These are phyloP conservation scores for Ceratocystis cacaofunesta DNA, from an alignment of 2,329 filamentous ascomycete genomes.

Conservation along the genomic window DNA sequence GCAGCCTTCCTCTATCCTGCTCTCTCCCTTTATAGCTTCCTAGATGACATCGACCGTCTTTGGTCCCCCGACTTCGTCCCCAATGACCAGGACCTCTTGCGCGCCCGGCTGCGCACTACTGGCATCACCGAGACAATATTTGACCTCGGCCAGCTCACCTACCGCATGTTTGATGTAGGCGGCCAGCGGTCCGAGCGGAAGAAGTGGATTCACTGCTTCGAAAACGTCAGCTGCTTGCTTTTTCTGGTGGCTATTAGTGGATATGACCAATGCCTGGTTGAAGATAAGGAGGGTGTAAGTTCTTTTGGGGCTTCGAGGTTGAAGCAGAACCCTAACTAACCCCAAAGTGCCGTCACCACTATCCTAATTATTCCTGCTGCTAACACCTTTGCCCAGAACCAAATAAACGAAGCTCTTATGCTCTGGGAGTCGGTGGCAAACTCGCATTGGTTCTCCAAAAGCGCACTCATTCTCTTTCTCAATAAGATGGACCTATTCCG, in stretches of 20 bases:
- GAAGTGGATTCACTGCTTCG: constrained; percentile 96
- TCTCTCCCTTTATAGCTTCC: constrained; percentile 47
- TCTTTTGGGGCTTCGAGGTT: not conserved
- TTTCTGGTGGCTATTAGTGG: constrained; percentile 93
- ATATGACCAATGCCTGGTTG: constrained; percentile 89
- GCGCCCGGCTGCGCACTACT: constrained; percentile 78
- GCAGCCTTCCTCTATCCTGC: not conserved
- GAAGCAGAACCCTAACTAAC: not conserved
- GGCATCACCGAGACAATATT: constrained; percentile 94
- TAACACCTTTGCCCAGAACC: constrained; percentile 42
- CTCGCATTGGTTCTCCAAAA: constrained; percentile 73
- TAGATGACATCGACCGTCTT: constrained; percentile 59
- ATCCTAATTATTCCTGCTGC: not conserved
- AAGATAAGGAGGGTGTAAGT: constrained; percentile 88
- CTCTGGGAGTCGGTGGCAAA: constrained; percentile 76
- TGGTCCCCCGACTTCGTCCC: constrained; percentile 70
- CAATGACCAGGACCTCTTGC: constrained; percentile 85
- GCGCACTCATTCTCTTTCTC: constrained; percentile 67
- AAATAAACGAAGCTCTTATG: constrained; percentile 85
- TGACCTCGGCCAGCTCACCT: constrained; percentile 79
- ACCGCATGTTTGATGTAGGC: constrained; percentile 93
- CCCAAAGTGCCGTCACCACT: not conserved
- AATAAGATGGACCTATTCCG: constrained; percentile 83
- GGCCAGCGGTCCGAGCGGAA: constrained; percentile 85
- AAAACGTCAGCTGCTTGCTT: constrained; percentile 80